Percentiles rank a stretch among this genome's conserved stretches.
Evolutionary conservation across 768 basidiomycete species (phyloP).

Genomic region (Tephrocybe sp.): DNA sequence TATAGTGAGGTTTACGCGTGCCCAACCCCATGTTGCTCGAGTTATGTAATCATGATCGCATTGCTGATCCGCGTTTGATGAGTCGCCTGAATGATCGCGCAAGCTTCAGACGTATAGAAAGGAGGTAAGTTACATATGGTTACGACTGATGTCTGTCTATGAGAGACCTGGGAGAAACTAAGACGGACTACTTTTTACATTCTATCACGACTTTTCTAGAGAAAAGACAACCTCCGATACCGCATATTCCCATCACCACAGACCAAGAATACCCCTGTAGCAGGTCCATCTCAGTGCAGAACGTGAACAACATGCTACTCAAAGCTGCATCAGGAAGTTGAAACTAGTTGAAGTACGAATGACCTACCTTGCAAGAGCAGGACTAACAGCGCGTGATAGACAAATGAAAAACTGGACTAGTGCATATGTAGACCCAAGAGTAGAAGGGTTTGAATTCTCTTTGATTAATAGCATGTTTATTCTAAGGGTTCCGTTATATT

Average conservation of each 20-base stretch:
- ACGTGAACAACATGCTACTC: constrained; percentile 22
- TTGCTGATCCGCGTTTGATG: too few relatives aligned
- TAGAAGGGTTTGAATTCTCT: constrained; percentile 41
- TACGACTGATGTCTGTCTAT: too few relatives aligned
- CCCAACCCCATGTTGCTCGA: background rate
- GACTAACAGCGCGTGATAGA: constrained; percentile 52
- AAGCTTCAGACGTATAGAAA: too few relatives aligned
- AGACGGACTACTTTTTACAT: too few relatives aligned
- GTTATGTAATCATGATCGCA: background rate
- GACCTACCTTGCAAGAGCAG: constrained; percentile 52
- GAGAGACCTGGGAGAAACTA: too few relatives aligned
- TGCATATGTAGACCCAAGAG: constrained; percentile 58
- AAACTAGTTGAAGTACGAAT: background rate
- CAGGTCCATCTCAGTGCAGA: constrained; percentile 15
- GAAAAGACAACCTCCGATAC: constrained; percentile 17
- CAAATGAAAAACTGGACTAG: constrained; percentile 61
- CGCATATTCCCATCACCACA: constrained; percentile 22
- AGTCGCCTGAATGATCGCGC: too few relatives aligned
- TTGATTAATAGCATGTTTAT: constrained; percentile 60
- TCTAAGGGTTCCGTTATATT: constrained; percentile 10
- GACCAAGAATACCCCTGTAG: constrained; percentile 19
- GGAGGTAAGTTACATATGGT: too few relatives aligned
- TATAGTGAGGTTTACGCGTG: constrained; percentile 2
- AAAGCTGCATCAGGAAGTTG: background rate
- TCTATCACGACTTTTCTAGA: constrained; percentile 24